A percentile compares a stretch with the other conserved stretches of the same genome.
Evolutionary conservation across 2,329 filamentous ascomycete genomes (phyloP).

Genomic region (Penicillium sp.): DNA sequence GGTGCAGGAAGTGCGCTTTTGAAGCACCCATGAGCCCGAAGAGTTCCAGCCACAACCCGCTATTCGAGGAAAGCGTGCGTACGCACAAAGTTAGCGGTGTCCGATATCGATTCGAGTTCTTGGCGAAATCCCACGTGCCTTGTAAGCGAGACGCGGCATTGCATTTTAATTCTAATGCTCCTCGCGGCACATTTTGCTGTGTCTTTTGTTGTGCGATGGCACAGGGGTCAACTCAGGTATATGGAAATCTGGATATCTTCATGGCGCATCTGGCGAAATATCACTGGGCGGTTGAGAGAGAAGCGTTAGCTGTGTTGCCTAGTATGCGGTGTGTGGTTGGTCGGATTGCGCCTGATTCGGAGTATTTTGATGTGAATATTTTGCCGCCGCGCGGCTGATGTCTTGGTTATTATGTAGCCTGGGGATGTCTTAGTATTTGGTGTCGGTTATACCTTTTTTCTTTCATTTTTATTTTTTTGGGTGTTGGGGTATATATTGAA

Average conservation of each 20-base stretch:
- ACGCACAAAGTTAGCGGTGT: slow-evolving; percentile 35
- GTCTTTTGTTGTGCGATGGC: slow-evolving; percentile 49
- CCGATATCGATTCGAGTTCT: slow-evolving; percentile 49
- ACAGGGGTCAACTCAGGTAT: slow-evolving; percentile 36
- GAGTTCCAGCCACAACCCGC: background rate
- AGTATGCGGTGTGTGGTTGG: slow-evolving; percentile 48
- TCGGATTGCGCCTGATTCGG: slow-evolving; percentile 38
- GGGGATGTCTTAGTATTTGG: background rate
- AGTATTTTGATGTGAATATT: slow-evolving; percentile 52
- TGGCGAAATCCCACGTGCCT: slow-evolving; percentile 49
- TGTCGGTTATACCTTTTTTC: background rate
- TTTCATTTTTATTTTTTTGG: background rate
- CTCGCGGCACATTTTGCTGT: slow-evolving; percentile 41
- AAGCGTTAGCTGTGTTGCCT: slow-evolving; percentile 30
- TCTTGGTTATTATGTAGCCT: background rate
- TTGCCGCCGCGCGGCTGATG: slow-evolving; percentile 24
- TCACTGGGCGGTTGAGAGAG: slow-evolving; percentile 28
- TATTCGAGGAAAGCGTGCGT: slow-evolving; percentile 34
- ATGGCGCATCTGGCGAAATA: slow-evolving; percentile 47
- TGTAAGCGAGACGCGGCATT: slow-evolving; percentile 25
- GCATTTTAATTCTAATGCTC: background rate
- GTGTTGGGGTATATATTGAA: background rate
- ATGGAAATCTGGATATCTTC: slow-evolving; percentile 43
- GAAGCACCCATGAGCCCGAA: slow-evolving; percentile 34
- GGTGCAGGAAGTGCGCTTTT: slow-evolving; percentile 47